Evolutionary conservation across 495 filamentous ascomycete genomes (phyloP), one percentile per base, ranked within the genome.

Genomic region (Penicillium desertorum): DNA sequence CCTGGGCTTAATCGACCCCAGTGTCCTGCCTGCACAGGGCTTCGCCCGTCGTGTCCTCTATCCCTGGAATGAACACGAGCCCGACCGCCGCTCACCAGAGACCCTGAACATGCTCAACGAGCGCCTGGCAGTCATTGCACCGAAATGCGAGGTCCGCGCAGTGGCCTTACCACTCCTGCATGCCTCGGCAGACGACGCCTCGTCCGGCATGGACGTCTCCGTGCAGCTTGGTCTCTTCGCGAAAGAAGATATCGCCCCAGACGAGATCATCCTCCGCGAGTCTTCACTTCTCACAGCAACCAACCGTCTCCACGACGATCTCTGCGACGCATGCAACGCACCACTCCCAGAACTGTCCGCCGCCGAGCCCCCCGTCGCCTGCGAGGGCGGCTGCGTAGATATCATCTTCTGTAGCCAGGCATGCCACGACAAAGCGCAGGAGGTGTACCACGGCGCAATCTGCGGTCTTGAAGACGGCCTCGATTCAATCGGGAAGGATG

Each of bases 31-130:
- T 7, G 88, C 92, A 29, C 82, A 85, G 60, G 91, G 92, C 3
- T 77, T 82, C 55, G 92, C 91, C 39, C 86, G 92, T 23, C 80
- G 94, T 17, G 89, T 98, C 65, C 77, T 96, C 16, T 98, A 98
- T 70, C 89, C 92, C 14, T 98, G 94, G 94, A 98, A 98, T 68
- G 65, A 76, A 20, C 80, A 94, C 63, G 95, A 98, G 65, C 92
- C 91, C 0, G 85, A 98, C 69, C 84, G 94, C 46, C 88, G 90
- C 62, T 83, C 85, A 0, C 72, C 83, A 5, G 82, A 88, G 55
- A 88, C 83, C 3, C 71, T 98, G 17, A 62, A 72, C 1, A 72
- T 84, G 20, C 71, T 96, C 32, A 96, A 96, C 67, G 63, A 72
- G 30, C 71, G 83, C 58, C 77, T 96, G 57, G 66, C 74, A 16